These are phyloP conservation scores for Tuber melanosporum DNA, from an alignment of 495 filamentous ascomycete species.

Conservation along the genomic window DNA sequence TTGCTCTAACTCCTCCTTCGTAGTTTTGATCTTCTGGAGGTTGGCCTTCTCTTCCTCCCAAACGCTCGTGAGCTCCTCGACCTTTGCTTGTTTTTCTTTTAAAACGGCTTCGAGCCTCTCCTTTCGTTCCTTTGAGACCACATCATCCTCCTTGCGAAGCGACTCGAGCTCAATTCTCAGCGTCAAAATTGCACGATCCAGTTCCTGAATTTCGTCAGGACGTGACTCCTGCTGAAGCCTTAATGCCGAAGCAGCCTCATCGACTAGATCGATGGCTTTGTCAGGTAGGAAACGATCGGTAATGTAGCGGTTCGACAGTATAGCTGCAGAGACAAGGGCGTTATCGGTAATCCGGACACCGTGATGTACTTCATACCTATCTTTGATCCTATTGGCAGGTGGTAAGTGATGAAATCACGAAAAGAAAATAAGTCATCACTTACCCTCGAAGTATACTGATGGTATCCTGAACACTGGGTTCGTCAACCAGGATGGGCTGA, in stretches of 20 bases:
- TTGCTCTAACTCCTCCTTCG: constrained; percentile 75
- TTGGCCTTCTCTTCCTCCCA: constrained; percentile 89
- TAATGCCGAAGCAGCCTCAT: constrained; percentile 87
- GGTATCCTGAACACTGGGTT: constrained; percentile 84
- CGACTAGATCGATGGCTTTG: constrained; percentile 94
- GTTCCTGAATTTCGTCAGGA: constrained; percentile 80
- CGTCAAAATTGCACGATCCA: constrained; percentile 92
- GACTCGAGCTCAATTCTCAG: constrained; percentile 97
- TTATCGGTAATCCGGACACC: constrained; percentile 88
- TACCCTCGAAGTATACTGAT: constrained; percentile 81
- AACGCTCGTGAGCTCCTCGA: constrained; percentile 57
- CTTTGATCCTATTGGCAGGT: constrained; percentile 89
- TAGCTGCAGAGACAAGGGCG: constrained; percentile 84
- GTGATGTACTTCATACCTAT: constrained; percentile 94
- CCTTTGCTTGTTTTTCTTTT: constrained; percentile 66
- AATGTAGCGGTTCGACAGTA: constrained; percentile 90
- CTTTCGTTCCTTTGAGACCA: constrained; percentile 78
- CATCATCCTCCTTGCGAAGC: constrained; percentile 85
- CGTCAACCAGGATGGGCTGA: constrained; percentile 83
- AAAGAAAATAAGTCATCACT: constrained; percentile 64
- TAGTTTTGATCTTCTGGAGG: constrained; percentile 75
- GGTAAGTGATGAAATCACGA: constrained; percentile 82
- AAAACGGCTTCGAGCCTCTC: constrained; percentile 72
- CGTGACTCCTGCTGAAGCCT: constrained; percentile 94
- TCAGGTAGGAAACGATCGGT: constrained; percentile 92